Evolutionary conservation across 169 alveolate species (phyloP).

Genomic region (Neospora caninum): DNA sequence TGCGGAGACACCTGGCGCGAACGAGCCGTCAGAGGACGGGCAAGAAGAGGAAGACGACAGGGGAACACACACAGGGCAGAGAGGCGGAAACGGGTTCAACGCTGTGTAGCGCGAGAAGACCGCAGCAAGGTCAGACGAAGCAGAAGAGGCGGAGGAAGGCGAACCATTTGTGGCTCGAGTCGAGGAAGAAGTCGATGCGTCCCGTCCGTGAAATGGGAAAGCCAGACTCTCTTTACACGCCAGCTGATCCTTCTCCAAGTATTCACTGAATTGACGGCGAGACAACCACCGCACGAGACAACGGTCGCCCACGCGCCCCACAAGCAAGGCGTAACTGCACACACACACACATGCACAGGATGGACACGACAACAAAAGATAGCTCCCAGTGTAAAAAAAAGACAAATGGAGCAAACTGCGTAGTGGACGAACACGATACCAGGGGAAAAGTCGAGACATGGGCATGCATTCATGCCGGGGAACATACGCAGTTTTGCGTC

Average conservation of each 20-base stretch:
- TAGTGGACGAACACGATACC: no score
- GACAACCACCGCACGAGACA: constrained; percentile 42
- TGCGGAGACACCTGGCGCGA: neutral
- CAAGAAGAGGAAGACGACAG: neutral
- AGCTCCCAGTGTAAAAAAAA: no score
- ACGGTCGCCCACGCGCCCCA: constrained; percentile 45
- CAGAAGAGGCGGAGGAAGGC: neutral
- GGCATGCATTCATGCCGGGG: no score
- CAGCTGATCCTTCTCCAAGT: constrained; percentile 17
- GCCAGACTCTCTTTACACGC: neutral
- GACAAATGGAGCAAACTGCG: no score
- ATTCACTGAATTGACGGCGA: neutral
- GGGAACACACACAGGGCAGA: neutral
- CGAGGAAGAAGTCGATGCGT: neutral
- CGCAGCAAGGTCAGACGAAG: neutral
- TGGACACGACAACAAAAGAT: no score
- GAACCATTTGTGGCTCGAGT: neutral
- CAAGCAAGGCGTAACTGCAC: constrained; percentile 36
- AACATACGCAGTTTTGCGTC: no score
- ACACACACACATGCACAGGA: no score
- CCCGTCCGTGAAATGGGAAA: neutral
- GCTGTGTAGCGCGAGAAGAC: neutral
- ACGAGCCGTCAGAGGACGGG: neutral
- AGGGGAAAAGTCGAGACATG: no score
- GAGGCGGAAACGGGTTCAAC: neutral